Base-by-base conservation (phyloP, 352 stramenopile species). In the Globisporangium uncinulatum region DNA sequence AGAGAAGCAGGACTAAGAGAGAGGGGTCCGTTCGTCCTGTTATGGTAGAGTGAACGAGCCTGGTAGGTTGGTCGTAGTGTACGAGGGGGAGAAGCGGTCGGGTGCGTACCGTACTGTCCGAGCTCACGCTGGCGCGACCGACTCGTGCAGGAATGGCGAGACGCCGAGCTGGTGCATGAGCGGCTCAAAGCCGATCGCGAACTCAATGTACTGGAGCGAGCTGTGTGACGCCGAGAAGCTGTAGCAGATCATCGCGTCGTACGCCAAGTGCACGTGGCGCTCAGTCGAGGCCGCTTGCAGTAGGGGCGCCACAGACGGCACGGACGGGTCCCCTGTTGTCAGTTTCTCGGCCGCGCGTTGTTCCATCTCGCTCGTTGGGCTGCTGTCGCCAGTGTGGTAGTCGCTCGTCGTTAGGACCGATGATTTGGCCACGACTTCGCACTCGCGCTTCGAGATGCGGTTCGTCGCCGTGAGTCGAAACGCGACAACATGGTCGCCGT, bases 191-290 rank as follows among this genome's bases (percentile, higher is more conserved):
- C 85, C 83, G 56, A 94, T 92, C 9, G 85, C 85, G 59, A 92
- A 93, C 67, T 94, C 85, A 51, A 94, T 67, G 67, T 94, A 93
- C 59, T 94, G 83, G 7, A 94, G 61, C 32, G 56, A 57, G 31
- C 56, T 71, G 32, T 56, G 76, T 17, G 59, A 44, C 24, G 24
- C 24, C 17, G 76, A 67, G 51, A 94, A 94, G 66, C 71, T 86
- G 62, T 91, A 94, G 67, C 80, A 93, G 56, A 94, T 90, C 71
- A 91, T 89, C 24, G 80, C 82, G 58, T 93, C 83, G 47, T 72
- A 79, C 5, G 79, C 70, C 39, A 94, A 56, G 42, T 91, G 83
- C 31, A 90, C 76, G 49, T 94, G 85, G 31, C 83, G 75, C 58
- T 94, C 85, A 10, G 55, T 64, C 17, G 55, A 36, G 15, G 31